Conservation (phyloP, 2,329 filamentous ascomycete genomes). For the Penicillium italicum region DNA sequence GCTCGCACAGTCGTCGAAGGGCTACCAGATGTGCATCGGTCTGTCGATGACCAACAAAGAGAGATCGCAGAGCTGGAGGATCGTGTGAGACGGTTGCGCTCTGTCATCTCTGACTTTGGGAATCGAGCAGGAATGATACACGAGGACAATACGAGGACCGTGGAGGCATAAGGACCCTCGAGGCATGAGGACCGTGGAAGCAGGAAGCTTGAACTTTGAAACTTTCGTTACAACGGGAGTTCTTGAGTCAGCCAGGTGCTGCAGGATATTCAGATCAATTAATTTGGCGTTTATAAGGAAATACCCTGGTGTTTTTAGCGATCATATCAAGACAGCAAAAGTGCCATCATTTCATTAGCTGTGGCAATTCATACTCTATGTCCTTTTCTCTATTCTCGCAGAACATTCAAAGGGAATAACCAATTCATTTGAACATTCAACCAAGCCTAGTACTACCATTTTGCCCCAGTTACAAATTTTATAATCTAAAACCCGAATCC, state of each 20-base stretch:
- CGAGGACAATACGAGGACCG: neutral
- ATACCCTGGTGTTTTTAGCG: slow-evolving; percentile 10
- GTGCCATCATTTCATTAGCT: neutral
- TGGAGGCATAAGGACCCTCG: neutral
- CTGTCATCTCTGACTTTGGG: slow-evolving; percentile 42
- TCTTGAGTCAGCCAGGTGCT: neutral
- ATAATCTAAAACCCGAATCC: slow-evolving; percentile 5
- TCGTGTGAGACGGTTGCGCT: slow-evolving; percentile 38
- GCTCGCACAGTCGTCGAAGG: slow-evolving; percentile 55
- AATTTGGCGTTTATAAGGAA: slow-evolving; percentile 6
- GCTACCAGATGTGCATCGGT: slow-evolving; percentile 45
- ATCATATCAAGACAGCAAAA: neutral
- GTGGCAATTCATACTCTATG: neutral
- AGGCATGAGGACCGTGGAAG: neutral
- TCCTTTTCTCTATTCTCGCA: neutral
- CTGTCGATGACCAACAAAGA: slow-evolving; percentile 43
- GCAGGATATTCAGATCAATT: neutral
- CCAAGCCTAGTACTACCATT: neutral
- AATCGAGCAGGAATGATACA: slow-evolving; percentile 24
- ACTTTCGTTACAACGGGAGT: neutral
- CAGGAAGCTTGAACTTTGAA: neutral
- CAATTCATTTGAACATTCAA: neutral
- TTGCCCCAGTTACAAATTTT: neutral
- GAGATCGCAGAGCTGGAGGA: slow-evolving; percentile 44
- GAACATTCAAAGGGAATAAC: neutral